A percentile compares a stretch with the other conserved stretches of the same genome.
phyloP scores from a whole-genome alignment of 768 basidiomycete species.

The Podaxis mareebaensis region DNA sequence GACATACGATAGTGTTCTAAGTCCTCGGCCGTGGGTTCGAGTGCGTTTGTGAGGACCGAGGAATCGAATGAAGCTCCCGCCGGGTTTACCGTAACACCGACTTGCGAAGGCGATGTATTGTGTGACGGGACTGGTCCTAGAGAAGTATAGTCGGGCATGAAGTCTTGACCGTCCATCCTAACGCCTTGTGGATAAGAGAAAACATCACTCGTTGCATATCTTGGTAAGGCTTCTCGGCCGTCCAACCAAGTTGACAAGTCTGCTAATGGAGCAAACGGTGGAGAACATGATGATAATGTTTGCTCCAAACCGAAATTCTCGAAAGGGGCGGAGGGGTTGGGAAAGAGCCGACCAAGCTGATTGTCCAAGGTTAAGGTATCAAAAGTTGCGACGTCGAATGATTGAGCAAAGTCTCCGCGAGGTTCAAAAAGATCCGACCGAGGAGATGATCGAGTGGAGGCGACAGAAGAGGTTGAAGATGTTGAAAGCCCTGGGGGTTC shows the following conservation, averaged over 20 bases:
- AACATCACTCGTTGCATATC: conserved; percentile 27
- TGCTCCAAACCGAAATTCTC: conserved; percentile 12
- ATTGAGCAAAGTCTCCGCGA: conserved; percentile 25
- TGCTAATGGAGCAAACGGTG: conserved; percentile 24
- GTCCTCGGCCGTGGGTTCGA: conserved; percentile 43
- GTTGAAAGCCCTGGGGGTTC: conserved; percentile 26
- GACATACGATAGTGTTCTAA: conserved; percentile 58
- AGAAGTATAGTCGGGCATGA: conserved; percentile 20
- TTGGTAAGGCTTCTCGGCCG: conserved; percentile 34
- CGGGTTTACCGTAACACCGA: neutral
- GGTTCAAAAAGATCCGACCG: conserved; percentile 38
- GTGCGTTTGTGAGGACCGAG: conserved; percentile 30
- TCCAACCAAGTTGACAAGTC: conserved; percentile 36
- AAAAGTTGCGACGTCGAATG: conserved; percentile 17
- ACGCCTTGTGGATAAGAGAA: conserved; percentile 19
- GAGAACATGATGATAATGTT: conserved; percentile 32
- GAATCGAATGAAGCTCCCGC: conserved; percentile 26
- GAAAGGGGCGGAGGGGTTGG: conserved; percentile 26
- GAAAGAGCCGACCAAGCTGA: conserved; percentile 35
- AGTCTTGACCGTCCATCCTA: conserved; percentile 21
- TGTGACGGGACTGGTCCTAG: conserved; percentile 2
- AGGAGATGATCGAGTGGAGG: conserved; percentile 40
- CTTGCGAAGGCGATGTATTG: conserved; percentile 1
- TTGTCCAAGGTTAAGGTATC: conserved; percentile 33
- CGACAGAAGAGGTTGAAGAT: conserved; percentile 36